Conservation (phyloP, 148 eudicot species). For the Cornus kousa region DNA sequence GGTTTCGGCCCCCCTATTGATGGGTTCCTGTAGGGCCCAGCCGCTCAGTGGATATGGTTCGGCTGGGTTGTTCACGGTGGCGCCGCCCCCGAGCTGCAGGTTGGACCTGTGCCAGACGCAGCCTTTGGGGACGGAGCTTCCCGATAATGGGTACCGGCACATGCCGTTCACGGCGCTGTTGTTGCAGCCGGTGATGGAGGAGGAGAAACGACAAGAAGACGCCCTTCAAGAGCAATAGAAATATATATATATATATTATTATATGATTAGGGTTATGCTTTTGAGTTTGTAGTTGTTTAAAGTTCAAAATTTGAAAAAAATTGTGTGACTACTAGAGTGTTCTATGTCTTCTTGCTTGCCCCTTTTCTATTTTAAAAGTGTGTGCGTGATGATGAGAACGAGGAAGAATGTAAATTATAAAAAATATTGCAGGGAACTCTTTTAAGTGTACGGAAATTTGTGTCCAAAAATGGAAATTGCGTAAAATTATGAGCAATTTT, state of each 20-base stretch:
- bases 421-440: too few relatives aligned
- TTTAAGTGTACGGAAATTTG: too few relatives aligned
- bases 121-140: constrained; percentile 19
- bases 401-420: neutral
- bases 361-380: too few relatives aligned
- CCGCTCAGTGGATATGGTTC: neutral
- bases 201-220: constrained; percentile 20
- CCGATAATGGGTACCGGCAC: constrained; percentile 24
- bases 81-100: constrained; percentile 25
- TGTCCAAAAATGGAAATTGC: too few relatives aligned
- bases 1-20: neutral
- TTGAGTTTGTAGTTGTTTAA: neutral
- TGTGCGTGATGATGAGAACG: neutral
- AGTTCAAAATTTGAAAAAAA: too few relatives aligned
- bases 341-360: neutral
- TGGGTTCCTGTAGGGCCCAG: neutral
- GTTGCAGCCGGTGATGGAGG: constrained; percentile 28
- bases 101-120: constrained; percentile 26
- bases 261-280: neutral
- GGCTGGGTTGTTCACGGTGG: constrained; percentile 4
- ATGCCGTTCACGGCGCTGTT: constrained; percentile 44
- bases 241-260: neutral
- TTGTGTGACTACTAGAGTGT: neutral
- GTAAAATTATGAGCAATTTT: too few relatives aligned
- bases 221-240: constrained; percentile 13